These are phyloP conservation scores for Thelephora aurantiotincta DNA, from an alignment of 768 basidiomycete species.

Conservation along the genomic window DNA sequence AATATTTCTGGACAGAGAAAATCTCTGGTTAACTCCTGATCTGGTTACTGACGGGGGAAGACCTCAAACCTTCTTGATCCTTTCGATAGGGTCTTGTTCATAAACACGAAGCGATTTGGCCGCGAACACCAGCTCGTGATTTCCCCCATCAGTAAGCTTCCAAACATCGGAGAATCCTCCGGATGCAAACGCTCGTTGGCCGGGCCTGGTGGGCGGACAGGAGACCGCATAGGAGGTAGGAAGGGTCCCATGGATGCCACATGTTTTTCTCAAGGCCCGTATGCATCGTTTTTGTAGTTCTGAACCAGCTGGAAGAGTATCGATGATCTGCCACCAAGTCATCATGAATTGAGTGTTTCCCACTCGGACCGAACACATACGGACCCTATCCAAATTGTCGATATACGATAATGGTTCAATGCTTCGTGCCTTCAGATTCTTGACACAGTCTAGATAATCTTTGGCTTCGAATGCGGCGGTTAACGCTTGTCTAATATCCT, in stretches of 20 bases:
- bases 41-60: not conserved
- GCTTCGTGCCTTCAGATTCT: too few relatives aligned
- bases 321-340: too few relatives aligned
- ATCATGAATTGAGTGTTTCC: too few relatives aligned
- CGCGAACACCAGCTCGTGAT: not conserved
- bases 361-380: not conserved
- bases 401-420: not conserved
- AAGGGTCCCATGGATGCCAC: not conserved
- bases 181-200: not conserved
- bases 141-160: not conserved
- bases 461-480: too few relatives aligned
- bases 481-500: too few relatives aligned
- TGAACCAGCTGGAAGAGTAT: not conserved
- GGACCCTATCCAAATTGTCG: not conserved
- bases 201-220: not conserved
- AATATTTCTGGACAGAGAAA: not conserved
- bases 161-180: not conserved
- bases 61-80: not conserved
- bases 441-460: too few relatives aligned
- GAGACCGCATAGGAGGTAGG: not conserved
- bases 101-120: not conserved
- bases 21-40: too few relatives aligned
- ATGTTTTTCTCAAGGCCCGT: not conserved
- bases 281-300: not conserved
- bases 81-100: not conserved